These are phyloP conservation scores for Botryococcus braunii DNA, from an alignment of 163 green algal genomes.

Conservation along the genomic window DNA sequence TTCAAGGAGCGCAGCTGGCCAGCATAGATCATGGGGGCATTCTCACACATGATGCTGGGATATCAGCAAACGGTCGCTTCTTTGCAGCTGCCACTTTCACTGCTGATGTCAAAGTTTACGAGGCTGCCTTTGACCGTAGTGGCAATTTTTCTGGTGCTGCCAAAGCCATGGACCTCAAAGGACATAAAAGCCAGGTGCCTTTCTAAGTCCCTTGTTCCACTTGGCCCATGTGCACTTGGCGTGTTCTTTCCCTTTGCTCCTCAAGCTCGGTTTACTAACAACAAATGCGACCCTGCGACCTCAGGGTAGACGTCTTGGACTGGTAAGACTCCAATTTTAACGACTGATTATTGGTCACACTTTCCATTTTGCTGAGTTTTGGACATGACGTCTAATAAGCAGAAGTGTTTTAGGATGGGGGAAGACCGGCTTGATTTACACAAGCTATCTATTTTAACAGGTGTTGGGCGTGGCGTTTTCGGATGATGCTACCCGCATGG, in stretches of 20 bases:
- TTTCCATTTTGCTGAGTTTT: not conserved
- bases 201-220: not conserved
- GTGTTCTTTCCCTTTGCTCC: not conserved
- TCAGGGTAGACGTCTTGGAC: not conserved
- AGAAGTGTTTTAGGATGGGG: not conserved
- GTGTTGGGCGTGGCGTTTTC: constrained; percentile 39
- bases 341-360: not conserved
- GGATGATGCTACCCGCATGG: constrained; percentile 39
- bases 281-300: not conserved
- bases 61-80: constrained; percentile 66
- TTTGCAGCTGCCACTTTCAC: constrained; percentile 72
- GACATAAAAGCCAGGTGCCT: constrained; percentile 50
- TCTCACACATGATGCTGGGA: constrained; percentile 59
- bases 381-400: not conserved
- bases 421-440: not conserved
- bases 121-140: constrained; percentile 21
- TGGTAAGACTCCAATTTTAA: not conserved
- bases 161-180: constrained; percentile 39
- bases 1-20: constrained; percentile 4
- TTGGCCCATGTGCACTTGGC: constrained; percentile 7
- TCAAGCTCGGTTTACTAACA: not conserved
- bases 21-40: constrained; percentile 59
- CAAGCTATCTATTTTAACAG: not conserved
- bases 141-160: constrained; percentile 15
- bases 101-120: constrained; percentile 58